A percentile compares a stretch with the other conserved stretches of the same genome.
phyloP scores from a whole-genome alignment of 2,329 filamentous ascomycete species.

The Phyllosticta citrichinensis region DNA sequence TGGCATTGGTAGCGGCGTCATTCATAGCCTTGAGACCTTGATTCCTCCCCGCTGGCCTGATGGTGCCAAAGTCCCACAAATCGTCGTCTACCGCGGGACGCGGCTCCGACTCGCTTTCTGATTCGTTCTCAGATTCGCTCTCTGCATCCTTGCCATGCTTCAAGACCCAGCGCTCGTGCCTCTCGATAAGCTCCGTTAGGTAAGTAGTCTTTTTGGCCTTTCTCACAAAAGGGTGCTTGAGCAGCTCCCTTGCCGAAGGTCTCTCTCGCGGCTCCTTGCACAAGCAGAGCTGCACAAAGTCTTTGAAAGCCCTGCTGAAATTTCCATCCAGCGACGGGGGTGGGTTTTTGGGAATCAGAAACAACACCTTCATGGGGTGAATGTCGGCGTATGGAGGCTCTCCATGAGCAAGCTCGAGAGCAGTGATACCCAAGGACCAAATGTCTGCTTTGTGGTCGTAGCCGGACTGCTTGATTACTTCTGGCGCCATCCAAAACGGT shows the following conservation, averaged over 20 bases:
- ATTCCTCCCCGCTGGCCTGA: constrained; percentile 58
- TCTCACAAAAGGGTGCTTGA: constrained; percentile 83
- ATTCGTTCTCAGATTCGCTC: constrained; percentile 31
- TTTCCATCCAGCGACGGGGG: constrained; percentile 58
- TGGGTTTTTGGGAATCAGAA: constrained; percentile 90
- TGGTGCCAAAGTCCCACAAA: constrained; percentile 97
- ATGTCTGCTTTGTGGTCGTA: constrained; percentile 98
- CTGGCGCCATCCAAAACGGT: constrained; percentile 98
- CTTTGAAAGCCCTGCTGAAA: constrained; percentile 40
- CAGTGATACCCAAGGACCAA: constrained; percentile 93
- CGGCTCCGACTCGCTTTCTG: constrained; percentile 25
- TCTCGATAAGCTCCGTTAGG: constrained; percentile 87
- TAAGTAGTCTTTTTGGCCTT: constrained; percentile 94
- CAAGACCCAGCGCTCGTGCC: constrained; percentile 77
- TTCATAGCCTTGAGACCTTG: constrained; percentile 63
- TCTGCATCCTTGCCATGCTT: constrained; percentile 57
- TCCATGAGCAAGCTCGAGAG: constrained; percentile 80
- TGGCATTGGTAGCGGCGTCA: constrained; percentile 69
- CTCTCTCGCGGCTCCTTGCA: constrained; percentile 82
- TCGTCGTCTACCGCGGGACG: constrained; percentile 60
- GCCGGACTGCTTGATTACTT: constrained; percentile 96
- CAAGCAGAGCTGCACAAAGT: constrained; percentile 55
- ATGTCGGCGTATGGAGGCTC: constrained; percentile 94
- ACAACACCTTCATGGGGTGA: constrained; percentile 96
- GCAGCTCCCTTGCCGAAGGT: constrained; percentile 73